Conservation (phyloP, 768 basidiomycete species). For the Psilocybe subaeruginosa region DNA sequence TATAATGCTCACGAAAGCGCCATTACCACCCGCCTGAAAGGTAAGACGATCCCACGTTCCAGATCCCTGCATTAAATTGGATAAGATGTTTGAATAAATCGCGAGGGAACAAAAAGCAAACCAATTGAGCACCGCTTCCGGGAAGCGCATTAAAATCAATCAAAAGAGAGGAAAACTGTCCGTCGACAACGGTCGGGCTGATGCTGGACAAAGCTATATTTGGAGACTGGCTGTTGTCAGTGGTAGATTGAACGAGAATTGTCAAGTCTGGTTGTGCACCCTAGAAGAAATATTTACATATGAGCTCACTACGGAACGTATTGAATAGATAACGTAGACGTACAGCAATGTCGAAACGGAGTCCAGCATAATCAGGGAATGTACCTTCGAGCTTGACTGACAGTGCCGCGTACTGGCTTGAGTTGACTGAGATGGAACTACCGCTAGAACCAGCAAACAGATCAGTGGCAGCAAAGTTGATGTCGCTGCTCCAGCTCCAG, state of each 20-base stretch:
- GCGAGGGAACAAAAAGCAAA: slow-evolving; percentile 14
- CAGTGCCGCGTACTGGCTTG: slow-evolving; percentile 44
- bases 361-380: slow-evolving; percentile 47
- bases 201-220: slow-evolving; percentile 45
- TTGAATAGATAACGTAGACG: slow-evolving; percentile 16
- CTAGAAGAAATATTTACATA: slow-evolving; percentile 24
- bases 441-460: slow-evolving; percentile 42
- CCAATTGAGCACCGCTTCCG: slow-evolving; percentile 41
- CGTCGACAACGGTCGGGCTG: slow-evolving; percentile 37
- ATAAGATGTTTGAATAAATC: neutral
- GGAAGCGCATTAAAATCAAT: slow-evolving; percentile 52
- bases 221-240: slow-evolving; percentile 38
- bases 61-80: slow-evolving; percentile 27
- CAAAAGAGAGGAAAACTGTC: slow-evolving; percentile 44
- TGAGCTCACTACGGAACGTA: neutral
- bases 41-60: slow-evolving; percentile 54
- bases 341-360: slow-evolving; percentile 54
- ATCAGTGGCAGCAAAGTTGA: slow-evolving; percentile 49
- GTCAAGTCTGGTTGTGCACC: slow-evolving; percentile 48
- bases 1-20: slow-evolving; percentile 37
- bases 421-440: slow-evolving; percentile 46
- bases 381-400: slow-evolving; percentile 47
- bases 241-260: slow-evolving; percentile 42
- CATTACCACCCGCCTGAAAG: slow-evolving; percentile 49
- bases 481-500: slow-evolving; percentile 51